Evolutionary conservation across 2,329 filamentous ascomycete species (phyloP), one percentile per base, ranked within the genome.

Genomic region (Clathrospora elynae): DNA sequence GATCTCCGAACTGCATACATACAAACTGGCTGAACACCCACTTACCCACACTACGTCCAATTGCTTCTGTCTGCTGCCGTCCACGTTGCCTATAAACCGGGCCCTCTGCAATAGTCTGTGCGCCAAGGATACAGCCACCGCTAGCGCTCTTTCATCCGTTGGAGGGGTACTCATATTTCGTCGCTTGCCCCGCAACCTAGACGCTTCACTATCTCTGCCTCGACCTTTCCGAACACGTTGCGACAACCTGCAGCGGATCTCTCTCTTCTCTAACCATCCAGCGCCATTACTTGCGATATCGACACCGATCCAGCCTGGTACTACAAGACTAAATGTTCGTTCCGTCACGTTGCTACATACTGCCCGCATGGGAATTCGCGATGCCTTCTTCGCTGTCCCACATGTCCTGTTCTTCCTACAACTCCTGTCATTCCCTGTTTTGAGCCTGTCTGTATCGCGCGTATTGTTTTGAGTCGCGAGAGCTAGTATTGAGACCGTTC

Each of bases 401-500:
- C 35, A 44, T 40, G 24, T 48, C 52, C 38, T 47, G 54, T 51
- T 57, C 36, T 40, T 45, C 48, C 51, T 49, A 39, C 35, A 34
- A 32, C 38, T 52, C 50, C 53, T 53, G 43, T 52, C 42, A 42
- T 44, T 46, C 40, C 53, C 33, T 54, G 54, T 62, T 41, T 45
- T 51, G 57, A 61, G 49, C 37, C 45, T 52, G 18, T 55, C 47
- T 64, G 57, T 68, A 56, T 62, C 52, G 59, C 54, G 59, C 51
- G 54, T 40, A 28, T 54, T 47, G 46, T 50, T 38, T 52, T 54
- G 40, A 53, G 51, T 47, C 52, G 47, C 52, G 58, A 68, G 66
- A 66, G 62, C 52, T 55, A 57, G 57, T 65, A 67, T 70, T 70
- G 64, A 70, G 67, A 68, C 65, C 55, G 60, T 67, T 59, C 61